Percentiles rank a stretch among this genome's conserved stretches.
These are phyloP conservation scores for Cadophora luteo-olivacea DNA, from an alignment of 2,329 filamentous ascomycete genomes.

Conservation along the genomic window DNA sequence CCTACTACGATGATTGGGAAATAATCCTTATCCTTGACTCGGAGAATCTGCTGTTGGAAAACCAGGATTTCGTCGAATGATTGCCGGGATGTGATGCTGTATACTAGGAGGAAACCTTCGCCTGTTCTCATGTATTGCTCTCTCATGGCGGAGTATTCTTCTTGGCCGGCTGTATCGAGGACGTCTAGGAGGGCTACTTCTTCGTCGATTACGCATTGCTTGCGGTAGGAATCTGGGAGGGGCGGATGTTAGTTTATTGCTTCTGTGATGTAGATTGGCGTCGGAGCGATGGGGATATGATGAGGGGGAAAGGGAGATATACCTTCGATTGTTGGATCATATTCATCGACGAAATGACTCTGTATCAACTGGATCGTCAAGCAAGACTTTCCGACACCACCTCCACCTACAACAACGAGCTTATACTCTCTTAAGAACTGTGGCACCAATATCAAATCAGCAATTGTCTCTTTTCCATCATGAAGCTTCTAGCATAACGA, in stretches of 20 bases:
- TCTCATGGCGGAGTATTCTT: constrained; percentile 99
- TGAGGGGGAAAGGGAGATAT: constrained; percentile 44
- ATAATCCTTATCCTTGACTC: constrained; percentile 99
- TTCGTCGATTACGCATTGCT: constrained; percentile 99
- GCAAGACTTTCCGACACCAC: constrained; percentile 98
- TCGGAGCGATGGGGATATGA: background rate
- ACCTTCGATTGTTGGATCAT: constrained; percentile 99
- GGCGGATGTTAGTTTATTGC: background rate
- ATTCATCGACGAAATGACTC: constrained; percentile 98
- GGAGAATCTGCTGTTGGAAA: constrained; percentile 97
- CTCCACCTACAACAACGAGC: constrained; percentile 95
- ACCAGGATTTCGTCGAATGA: constrained; percentile 98
- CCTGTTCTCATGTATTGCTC: constrained; percentile 99
- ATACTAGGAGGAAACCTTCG: constrained; percentile 92
- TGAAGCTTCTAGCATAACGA: background rate
- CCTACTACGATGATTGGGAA: constrained; percentile 99
- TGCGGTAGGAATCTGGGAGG: constrained; percentile 90
- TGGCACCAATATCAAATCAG: constrained; percentile 14
- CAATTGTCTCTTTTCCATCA: constrained; percentile 6
- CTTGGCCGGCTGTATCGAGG: constrained; percentile 96
- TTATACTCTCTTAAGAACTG: constrained; percentile 93
- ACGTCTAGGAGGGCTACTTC: constrained; percentile 98
- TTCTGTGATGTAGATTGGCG: background rate
- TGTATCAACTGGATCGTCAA: constrained; percentile 88
- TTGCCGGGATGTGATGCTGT: constrained; percentile 96